Base-by-base conservation (phyloP, 345 rosid genomes). In the Laguncularia racemosa region DNA sequence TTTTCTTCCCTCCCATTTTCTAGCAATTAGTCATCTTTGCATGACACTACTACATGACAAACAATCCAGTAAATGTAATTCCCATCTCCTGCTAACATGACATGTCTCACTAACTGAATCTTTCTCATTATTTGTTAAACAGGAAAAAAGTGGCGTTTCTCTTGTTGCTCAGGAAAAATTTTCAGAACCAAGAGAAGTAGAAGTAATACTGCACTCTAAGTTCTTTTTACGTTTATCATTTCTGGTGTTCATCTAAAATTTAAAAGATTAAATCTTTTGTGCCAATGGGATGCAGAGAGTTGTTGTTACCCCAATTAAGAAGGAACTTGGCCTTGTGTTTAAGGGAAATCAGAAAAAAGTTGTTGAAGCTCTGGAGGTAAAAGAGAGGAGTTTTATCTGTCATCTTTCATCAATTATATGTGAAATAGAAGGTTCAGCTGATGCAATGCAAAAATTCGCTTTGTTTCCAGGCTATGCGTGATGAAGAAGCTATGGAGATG, bases 401-500 rank as follows among this genome's bases (percentile, higher is more conserved):
- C 11, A n/a, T 13, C 13, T 33, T 14, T 1, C 14, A 16, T 45
- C 40, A 51, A 21, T 46, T 3, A 10, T 15, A 0, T 57, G 47
- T 21, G 6, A 13, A 15, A 49, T 46, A 12, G 51, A 47, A 18
- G 48, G 55, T 19, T 16, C 10, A 38, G 45, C 46, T 47, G 44
- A 61, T 50, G 12, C 16, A 7, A n/a, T n/a, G n/a, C 20, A 16
- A 18, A 13, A 20, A 45, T 46, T 46, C 23, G 38, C 51, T 9
- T 62, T 49, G 17, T 7, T 67, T 16, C 54, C 66, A 92, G 98
- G 93, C 86, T 28, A 86, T 92, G 98, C 68, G 63, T 26, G 97
- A 92, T 68, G 65, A 83, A 72, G 98, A 92, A 79, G 98, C 98
- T 49, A 49, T 92, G 77, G 79, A 76, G 67, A 83, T 92, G 97